A percentile compares a stretch with the other conserved stretches of the same genome.
These are phyloP conservation scores for Exobasidium rhododendri DNA, from an alignment of 1,284 basidiomycete species.

Conservation along the genomic window DNA sequence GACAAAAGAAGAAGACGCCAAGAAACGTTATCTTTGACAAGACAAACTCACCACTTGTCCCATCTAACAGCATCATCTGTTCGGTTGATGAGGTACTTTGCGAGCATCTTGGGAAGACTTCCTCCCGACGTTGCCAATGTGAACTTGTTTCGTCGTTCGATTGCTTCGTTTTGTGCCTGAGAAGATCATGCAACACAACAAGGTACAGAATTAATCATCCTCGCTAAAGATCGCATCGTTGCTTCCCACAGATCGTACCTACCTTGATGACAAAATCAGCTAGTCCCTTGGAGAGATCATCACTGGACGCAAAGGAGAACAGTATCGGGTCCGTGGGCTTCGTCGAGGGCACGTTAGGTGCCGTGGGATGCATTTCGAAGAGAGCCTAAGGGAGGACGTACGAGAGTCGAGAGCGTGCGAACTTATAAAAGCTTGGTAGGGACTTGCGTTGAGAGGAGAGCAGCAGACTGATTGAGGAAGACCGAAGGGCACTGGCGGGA, in stretches of 20 bases:
- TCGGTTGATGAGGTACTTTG: slow-evolving; percentile 67
- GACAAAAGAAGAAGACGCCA: slow-evolving; percentile 19
- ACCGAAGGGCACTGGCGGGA: too few species aligned
- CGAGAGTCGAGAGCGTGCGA: too few species aligned
- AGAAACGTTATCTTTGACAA: background rate
- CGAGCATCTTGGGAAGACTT: slow-evolving; percentile 79
- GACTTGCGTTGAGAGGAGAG: too few species aligned
- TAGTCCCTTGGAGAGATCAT: slow-evolving; percentile 62
- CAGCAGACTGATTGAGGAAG: too few species aligned
- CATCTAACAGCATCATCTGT: slow-evolving; percentile 70
- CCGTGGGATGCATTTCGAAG: slow-evolving; percentile 35
- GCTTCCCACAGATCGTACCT: slow-evolving; percentile 11
- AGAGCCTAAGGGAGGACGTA: background rate
- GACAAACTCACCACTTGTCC: slow-evolving; percentile 85
- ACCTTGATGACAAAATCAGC: slow-evolving; percentile 75
- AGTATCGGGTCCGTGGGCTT: slow-evolving; percentile 63
- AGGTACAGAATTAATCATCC: background rate
- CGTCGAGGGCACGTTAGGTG: slow-evolving; percentile 34
- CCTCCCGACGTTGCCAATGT: slow-evolving; percentile 91
- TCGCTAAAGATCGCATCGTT: background rate
- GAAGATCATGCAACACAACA: background rate
- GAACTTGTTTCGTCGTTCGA: slow-evolving; percentile 83
- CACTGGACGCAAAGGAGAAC: slow-evolving; percentile 66
- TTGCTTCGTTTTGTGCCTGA: slow-evolving; percentile 78
- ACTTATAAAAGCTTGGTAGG: too few species aligned